These are phyloP conservation scores for Euphorbia neoarborescens DNA, from an alignment of 441 rosid species.

Conservation along the genomic window DNA sequence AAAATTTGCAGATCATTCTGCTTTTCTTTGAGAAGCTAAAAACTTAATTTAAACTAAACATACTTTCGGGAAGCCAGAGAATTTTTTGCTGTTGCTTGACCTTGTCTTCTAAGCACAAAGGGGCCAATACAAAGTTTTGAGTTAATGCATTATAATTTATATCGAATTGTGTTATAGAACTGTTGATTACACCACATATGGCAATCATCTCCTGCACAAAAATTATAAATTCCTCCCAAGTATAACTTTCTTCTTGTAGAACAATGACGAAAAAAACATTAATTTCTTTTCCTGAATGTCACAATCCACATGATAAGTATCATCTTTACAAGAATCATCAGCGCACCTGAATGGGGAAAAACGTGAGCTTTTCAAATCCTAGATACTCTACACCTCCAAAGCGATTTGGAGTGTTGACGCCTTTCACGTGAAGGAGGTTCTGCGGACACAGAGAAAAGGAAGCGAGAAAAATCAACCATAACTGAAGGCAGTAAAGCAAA, in stretches of 20 bases:
- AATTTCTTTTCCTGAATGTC: neutral
- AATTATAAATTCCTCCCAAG: neutral
- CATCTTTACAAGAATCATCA: neutral
- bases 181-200: neutral
- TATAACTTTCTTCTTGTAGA: neutral
- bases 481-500: neutral
- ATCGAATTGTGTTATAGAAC: neutral
- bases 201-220: neutral
- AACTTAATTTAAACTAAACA: neutral
- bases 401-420: slow-evolving; percentile 62
- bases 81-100: neutral
- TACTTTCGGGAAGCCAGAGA: neutral
- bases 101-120: neutral
- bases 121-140: neutral
- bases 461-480: neutral
- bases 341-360: slow-evolving; percentile 78
- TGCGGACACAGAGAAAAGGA: slow-evolving; percentile 20
- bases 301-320: neutral
- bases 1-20: neutral
- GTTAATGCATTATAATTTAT: neutral
- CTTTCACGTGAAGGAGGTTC: slow-evolving; percentile 75
- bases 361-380: slow-evolving; percentile 84
- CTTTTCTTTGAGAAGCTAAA: neutral
- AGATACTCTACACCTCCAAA: slow-evolving; percentile 73
- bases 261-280: neutral